Evolutionary conservation across 345 rosid species (phyloP).

Genomic region (Cochlearia excelsa): DNA sequence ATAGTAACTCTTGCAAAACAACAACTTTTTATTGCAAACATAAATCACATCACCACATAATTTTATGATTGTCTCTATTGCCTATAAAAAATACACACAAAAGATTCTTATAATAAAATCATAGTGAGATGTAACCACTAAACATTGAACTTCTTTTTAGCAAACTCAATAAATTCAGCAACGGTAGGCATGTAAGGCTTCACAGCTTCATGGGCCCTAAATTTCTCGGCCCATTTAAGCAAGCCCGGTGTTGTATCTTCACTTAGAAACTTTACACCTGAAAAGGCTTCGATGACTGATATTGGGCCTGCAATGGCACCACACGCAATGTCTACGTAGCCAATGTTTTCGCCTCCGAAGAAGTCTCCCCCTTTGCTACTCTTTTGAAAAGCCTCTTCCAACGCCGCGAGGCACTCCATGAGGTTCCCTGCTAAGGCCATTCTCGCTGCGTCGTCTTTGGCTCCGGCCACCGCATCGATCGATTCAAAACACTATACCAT

Average conservation of each 20-base stretch:
- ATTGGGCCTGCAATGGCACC: conserved; percentile 59
- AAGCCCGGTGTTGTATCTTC: conserved; percentile 49
- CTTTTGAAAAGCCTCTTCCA: conserved; percentile 58
- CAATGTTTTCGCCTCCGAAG: conserved; percentile 68
- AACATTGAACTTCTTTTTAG: conserved; percentile 30
- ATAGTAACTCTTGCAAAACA: too few species aligned
- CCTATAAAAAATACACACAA: background rate
- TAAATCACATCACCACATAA: background rate
- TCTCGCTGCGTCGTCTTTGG: conserved; percentile 43
- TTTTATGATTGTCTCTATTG: background rate
- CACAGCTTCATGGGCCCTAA: conserved; percentile 57
- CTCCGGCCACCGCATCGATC: conserved; percentile 32
- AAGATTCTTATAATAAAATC: too few species aligned
- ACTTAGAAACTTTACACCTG: conserved; percentile 43
- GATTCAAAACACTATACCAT: conserved; percentile 50
- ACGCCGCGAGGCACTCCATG: conserved; percentile 37
- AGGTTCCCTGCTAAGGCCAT: conserved; percentile 35
- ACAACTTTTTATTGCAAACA: background rate
- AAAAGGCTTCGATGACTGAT: conserved; percentile 40
- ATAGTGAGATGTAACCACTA: conserved; percentile 4
- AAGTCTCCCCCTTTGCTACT: conserved; percentile 62
- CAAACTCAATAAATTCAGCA: conserved; percentile 44
- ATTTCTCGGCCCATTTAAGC: conserved; percentile 49
- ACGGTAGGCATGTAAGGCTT: conserved; percentile 62
- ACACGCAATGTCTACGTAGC: conserved; percentile 59